Evolutionary conservation across 306 rosid species (phyloP), one percentile per base, ranked within the genome.

Genomic region (Rosa lucieae): DNA sequence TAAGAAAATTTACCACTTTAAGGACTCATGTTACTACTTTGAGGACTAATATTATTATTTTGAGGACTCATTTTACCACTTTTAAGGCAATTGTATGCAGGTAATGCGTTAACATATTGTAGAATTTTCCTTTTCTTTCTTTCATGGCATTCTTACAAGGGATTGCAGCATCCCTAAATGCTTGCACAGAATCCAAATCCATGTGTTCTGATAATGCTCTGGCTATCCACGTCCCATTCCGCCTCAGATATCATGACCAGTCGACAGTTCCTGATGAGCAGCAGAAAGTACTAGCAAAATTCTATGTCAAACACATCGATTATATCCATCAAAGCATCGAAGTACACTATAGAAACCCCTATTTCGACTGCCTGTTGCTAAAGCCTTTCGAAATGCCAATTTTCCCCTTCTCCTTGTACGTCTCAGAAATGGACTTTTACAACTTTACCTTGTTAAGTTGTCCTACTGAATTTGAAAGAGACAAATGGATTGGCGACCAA

Each of bases 151-250:
- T 46, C 56, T 72, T 71, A n/a, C 29, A 6, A 15, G 49, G 48
- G 66, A n/a, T 29, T 29, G 79, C 46, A 72, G 20, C 55, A 56
- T 75, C 12, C 67, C 81, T 8, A 58, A 39, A 73, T 70, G 37
- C 8, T 12, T 82, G 86, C 74, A 5, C 20, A 29, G 43, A 55
- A 13, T 35, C 49, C 44, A 26, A n/a, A n/a, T n/a, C n/a, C n/a
- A n/a, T 13, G 8, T 82, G 84, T 39, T 80, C 86, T 43, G 86
- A 84, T 44, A 0, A 10, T 6, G 77, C 63, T 8, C 74, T 56
- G 8, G 5, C 3, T 10, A 61, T 86, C 17, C 74, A 66, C 8
- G 80, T 83, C 76, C 89, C 85, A 26, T 86, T 86, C 29, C 10
- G 75, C 39, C 72, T 82, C 39, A 78, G 37, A 72, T 35, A 49